Evolutionary conservation across 805 yeast genomes (phyloP).

Genomic region (Saccharomycopsis javanensis): DNA sequence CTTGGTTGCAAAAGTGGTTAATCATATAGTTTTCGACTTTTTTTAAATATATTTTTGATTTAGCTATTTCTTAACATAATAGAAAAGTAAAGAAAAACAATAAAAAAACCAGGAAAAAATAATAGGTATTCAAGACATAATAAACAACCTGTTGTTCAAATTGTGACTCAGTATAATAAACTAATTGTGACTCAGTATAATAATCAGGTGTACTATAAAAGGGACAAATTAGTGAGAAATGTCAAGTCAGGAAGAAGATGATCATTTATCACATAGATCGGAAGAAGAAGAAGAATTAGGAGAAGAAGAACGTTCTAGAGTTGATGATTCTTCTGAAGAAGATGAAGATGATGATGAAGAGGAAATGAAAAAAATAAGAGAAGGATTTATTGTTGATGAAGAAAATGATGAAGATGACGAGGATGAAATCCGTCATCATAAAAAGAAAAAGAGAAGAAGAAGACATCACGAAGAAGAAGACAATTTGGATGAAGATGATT

Average conservation of each 20-base stretch:
- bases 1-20: too few relatives aligned
- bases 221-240: neutral
- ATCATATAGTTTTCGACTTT: too few relatives aligned
- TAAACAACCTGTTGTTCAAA: too few relatives aligned
- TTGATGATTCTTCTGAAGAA: slow-evolving; percentile 18
- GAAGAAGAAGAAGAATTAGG: neutral
- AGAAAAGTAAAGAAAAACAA: too few relatives aligned
- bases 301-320: slow-evolving; percentile 4
- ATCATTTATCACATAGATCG: neutral
- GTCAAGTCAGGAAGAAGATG: slow-evolving; percentile 2
- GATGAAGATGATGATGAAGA: slow-evolving; percentile 21
- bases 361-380: slow-evolving; percentile 16
- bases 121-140: too few relatives aligned
- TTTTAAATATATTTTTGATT: too few relatives aligned
- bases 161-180: too few relatives aligned
- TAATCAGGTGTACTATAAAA: too few relatives aligned
- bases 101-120: too few relatives aligned
- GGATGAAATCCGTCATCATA: slow-evolving; percentile 21
- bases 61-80: too few relatives aligned
- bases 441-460: slow-evolving; percentile 29
- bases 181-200: too few relatives aligned
- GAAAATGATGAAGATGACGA: slow-evolving; percentile 22
- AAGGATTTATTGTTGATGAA: slow-evolving; percentile 19
- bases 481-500: slow-evolving; percentile 87
- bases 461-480: slow-evolving; percentile 41